phyloP scores from a whole-genome alignment of 2,329 filamentous ascomycete species.

The Phialocephala subalpina region DNA sequence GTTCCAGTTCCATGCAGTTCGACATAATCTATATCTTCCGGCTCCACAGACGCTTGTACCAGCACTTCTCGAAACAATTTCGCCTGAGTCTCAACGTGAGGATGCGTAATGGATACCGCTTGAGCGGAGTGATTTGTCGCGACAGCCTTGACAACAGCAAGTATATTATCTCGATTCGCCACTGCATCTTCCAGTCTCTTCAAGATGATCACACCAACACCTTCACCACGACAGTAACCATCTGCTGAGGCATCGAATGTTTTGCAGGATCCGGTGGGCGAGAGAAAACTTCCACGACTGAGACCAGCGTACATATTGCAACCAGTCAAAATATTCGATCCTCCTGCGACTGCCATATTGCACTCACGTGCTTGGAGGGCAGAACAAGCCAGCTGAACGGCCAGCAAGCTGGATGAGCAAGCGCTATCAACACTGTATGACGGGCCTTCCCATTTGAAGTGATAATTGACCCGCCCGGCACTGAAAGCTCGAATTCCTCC shows the following conservation, averaged over 20 bases:
- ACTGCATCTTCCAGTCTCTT: slow-evolving; percentile 59
- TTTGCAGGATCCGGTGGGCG: slow-evolving; percentile 53
- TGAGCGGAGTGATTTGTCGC: slow-evolving; percentile 84
- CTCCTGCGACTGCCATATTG: too few relatives aligned
- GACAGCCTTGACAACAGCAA: slow-evolving; percentile 56
- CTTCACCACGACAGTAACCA: slow-evolving; percentile 62
- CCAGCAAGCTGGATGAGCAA: slow-evolving; percentile 46
- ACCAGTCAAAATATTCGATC: too few relatives aligned
- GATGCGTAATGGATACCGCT: slow-evolving; percentile 83
- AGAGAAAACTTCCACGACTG: slow-evolving; percentile 42
- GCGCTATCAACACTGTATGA: slow-evolving; percentile 50
- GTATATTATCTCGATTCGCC: slow-evolving; percentile 59
- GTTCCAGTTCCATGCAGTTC: slow-evolving; percentile 93
- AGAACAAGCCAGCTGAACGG: too few relatives aligned
- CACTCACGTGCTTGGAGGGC: too few relatives aligned
- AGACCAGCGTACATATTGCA: too few relatives aligned
- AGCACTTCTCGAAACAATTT: slow-evolving; percentile 64
- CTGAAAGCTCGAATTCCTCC: slow-evolving; percentile 43
- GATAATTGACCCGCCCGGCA: slow-evolving; percentile 43
- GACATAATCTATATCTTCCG: slow-evolving; percentile 80
- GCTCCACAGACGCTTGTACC: slow-evolving; percentile 68
- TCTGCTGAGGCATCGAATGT: slow-evolving; percentile 56
- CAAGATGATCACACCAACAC: slow-evolving; percentile 54
- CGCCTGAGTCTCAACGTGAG: slow-evolving; percentile 79
- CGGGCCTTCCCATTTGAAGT: slow-evolving; percentile 52